A percentile compares a stretch with the other conserved stretches of the same genome.
These are phyloP conservation scores for Diplodia corticola DNA, from an alignment of 2,329 filamentous ascomycete genomes.

Conservation along the genomic window DNA sequence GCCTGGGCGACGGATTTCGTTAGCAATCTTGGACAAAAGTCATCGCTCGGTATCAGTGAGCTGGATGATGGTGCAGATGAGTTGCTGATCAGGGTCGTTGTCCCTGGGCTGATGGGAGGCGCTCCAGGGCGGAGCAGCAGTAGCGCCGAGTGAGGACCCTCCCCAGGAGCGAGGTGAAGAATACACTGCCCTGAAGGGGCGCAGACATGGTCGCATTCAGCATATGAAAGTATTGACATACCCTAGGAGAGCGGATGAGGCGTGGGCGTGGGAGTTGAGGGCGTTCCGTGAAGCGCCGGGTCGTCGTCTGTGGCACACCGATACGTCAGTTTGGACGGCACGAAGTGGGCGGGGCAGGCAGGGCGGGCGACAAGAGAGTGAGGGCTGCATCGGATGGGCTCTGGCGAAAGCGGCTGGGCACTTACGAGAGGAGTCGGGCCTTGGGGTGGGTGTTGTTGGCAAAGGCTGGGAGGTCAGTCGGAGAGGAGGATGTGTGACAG, in stretches of 20 bases:
- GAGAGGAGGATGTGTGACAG: constrained; percentile 23
- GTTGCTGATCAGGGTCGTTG: constrained; percentile 25
- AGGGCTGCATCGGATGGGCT: neutral
- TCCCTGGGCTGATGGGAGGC: constrained; percentile 35
- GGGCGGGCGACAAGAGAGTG: neutral
- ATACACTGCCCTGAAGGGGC: constrained; percentile 25
- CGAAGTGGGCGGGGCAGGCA: constrained; percentile 5
- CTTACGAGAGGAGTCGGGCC: neutral
- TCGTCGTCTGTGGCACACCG: constrained; percentile 31
- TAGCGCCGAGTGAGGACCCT: constrained; percentile 24
- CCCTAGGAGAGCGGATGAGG: constrained; percentile 31
- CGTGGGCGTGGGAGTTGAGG: constrained; percentile 34
- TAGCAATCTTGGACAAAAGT: constrained; percentile 10
- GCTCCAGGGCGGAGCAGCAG: constrained; percentile 34
- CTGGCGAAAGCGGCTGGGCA: constrained; percentile 8
- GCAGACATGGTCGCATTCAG: constrained; percentile 35
- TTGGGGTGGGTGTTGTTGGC: constrained; percentile 13
- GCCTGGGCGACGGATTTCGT: constrained; percentile 19
- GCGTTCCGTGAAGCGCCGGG: constrained; percentile 40
- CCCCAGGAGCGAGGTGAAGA: constrained; percentile 25
- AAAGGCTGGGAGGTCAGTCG: constrained; percentile 23
- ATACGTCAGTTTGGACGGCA: constrained; percentile 21
- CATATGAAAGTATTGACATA: constrained; percentile 36
- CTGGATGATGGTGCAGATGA: constrained; percentile 16
- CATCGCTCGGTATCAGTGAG: neutral